These are phyloP conservation scores for Suillus plorans DNA, from an alignment of 768 basidiomycete genomes.

Conservation along the genomic window DNA sequence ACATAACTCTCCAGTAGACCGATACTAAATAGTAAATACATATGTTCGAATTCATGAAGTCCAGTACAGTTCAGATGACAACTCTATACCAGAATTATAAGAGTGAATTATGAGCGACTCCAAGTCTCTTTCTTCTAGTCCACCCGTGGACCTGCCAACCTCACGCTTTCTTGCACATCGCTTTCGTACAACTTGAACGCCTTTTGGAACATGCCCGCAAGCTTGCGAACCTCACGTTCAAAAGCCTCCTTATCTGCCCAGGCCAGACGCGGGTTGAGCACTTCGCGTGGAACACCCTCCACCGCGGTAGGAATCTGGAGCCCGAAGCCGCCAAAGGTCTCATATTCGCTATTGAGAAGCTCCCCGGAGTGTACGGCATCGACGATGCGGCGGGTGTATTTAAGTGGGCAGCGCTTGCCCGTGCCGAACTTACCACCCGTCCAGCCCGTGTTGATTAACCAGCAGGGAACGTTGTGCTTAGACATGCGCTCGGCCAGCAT, in stretches of 20 bases:
- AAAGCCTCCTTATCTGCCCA: constrained; percentile 92
- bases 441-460: constrained; percentile 99
- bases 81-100: neutral
- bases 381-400: constrained; percentile 93
- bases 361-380: constrained; percentile 95
- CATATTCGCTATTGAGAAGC: constrained; percentile 84
- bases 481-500: constrained; percentile 97
- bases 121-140: constrained; percentile 18
- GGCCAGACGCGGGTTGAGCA: constrained; percentile 85
- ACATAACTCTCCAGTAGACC: neutral
- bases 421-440: constrained; percentile 90
- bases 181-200: constrained; percentile 91
- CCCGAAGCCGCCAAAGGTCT: constrained; percentile 81
- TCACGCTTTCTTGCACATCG: constrained; percentile 79
- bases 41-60: neutral
- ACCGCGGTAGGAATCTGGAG: constrained; percentile 81
- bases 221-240: constrained; percentile 81
- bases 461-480: constrained; percentile 87
- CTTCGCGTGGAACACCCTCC: constrained; percentile 85
- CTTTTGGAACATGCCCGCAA: constrained; percentile 91
- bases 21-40: neutral
- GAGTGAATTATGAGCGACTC: neutral
- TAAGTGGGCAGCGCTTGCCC: constrained; percentile 95
- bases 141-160: constrained; percentile 70
- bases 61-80: neutral